Conservation (phyloP, 2,329 filamentous ascomycete species). For the Claviceps fusiformis region DNA sequence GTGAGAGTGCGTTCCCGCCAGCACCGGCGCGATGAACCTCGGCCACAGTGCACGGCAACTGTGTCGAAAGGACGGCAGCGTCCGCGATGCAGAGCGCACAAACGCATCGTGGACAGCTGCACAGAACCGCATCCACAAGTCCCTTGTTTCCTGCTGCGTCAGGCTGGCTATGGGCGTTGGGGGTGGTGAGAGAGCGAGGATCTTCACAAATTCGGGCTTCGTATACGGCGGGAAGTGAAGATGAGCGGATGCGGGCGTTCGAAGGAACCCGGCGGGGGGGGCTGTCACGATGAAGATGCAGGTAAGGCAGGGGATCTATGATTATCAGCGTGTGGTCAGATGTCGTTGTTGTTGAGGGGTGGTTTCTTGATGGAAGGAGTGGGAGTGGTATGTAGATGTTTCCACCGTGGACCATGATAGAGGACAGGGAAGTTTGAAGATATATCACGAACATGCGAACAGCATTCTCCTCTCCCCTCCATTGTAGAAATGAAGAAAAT, state of each 20-base stretch:
- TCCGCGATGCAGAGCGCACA: slow-evolving; percentile 65
- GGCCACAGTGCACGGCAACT: slow-evolving; percentile 70
- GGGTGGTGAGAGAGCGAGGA: slow-evolving; percentile 45
- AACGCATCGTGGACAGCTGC: slow-evolving; percentile 79
- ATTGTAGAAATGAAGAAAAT: no score
- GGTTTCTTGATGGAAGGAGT: not conserved
- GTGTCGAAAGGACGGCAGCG: slow-evolving; percentile 57
- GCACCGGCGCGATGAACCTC: slow-evolving; percentile 66
- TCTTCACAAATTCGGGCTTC: slow-evolving; percentile 64
- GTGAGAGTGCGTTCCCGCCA: slow-evolving; percentile 56
- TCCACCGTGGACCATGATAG: not conserved
- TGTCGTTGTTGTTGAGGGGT: not conserved
- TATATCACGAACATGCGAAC: no score
- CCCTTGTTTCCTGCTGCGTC: slow-evolving; percentile 39
- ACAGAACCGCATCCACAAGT: slow-evolving; percentile 70
- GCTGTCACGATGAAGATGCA: slow-evolving; percentile 65
- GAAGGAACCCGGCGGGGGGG: slow-evolving; percentile 55
- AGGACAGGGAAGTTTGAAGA: not conserved
- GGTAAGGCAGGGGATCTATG: slow-evolving; percentile 63
- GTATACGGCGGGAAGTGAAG: slow-evolving; percentile 76
- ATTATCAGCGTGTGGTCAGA: not conserved
- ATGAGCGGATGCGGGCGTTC: slow-evolving; percentile 57
- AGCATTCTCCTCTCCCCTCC: no score
- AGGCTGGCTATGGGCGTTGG: slow-evolving; percentile 35
- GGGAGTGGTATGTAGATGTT: not conserved